A percentile compares a stretch with the other conserved stretches of the same genome.
These are phyloP conservation scores for Tulasnella calospora DNA, from an alignment of 768 basidiomycete species.

Conservation along the genomic window DNA sequence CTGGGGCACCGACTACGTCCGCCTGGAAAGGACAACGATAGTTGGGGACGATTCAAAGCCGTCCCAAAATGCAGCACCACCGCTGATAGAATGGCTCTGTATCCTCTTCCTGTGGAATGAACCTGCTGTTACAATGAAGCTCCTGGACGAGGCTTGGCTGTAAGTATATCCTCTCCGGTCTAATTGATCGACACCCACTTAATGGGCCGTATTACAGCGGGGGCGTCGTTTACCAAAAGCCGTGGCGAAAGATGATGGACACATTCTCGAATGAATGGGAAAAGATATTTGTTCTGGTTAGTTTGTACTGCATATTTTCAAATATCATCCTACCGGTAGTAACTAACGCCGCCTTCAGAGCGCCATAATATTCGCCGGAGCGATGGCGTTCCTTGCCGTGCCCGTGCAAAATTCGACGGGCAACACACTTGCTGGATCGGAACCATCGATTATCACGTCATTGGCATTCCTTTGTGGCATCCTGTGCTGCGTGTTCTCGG, in stretches of 20 bases:
- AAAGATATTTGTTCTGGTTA: constrained; percentile 7
- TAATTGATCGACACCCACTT: background rate
- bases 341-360: background rate
- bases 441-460: background rate
- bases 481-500: background rate
- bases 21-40: background rate
- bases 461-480: background rate
- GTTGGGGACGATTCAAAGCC: background rate
- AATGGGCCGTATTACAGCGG: background rate
- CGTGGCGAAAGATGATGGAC: constrained; percentile 5
- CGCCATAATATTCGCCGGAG: background rate
- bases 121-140: background rate
- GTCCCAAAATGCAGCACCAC: background rate
- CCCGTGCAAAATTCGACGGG: background rate
- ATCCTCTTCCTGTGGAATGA: constrained; percentile 3
- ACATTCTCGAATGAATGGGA: constrained; percentile 10
- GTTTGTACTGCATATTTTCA: background rate
- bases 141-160: constrained; percentile 5
- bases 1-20: constrained; percentile 8
- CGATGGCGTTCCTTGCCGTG: background rate
- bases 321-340: background rate
- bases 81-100: background rate
- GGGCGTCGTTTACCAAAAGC: background rate
- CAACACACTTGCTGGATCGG: background rate
- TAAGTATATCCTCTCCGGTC: background rate